A percentile compares a stretch with the other conserved stretches of the same genome.
These are phyloP conservation scores for Picea mariana DNA, from an alignment of 83 land plant species.

Conservation along the genomic window DNA sequence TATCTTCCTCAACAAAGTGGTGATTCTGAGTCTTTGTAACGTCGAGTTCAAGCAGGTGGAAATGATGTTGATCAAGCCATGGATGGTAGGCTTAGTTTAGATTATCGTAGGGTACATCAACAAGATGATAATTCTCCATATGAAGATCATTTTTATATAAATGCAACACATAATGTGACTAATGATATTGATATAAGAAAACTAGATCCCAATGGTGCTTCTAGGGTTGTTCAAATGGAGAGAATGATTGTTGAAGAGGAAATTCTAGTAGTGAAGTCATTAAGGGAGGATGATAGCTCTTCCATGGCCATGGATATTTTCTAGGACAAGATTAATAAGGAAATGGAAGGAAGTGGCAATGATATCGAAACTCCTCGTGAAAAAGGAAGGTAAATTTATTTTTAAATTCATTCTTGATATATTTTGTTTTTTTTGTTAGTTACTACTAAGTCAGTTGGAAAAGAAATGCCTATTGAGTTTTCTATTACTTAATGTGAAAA, in stretches of 20 bases:
- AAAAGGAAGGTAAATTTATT: too few species aligned
- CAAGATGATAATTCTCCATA: background rate
- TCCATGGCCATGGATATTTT: constrained; percentile 11
- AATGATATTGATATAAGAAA: constrained; percentile 22
- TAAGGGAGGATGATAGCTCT: constrained; percentile 2
- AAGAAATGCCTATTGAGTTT: too few species aligned
- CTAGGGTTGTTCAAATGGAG: constrained; percentile 37
- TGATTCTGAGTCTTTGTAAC: background rate
- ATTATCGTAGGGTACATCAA: background rate
- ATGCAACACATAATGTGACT: background rate
- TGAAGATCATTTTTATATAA: background rate
- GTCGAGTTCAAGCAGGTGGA: constrained; percentile 6
- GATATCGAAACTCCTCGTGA: background rate
- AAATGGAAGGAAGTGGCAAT: background rate
- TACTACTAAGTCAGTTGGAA: too few species aligned
- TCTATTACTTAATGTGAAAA: too few species aligned
- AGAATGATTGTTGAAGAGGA: constrained; percentile 20
- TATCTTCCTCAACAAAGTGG: background rate
- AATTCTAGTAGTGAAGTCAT: constrained; percentile 10
- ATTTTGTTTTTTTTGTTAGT: too few species aligned
- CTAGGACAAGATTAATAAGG: background rate
- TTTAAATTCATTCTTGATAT: too few species aligned
- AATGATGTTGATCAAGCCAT: constrained; percentile 3
- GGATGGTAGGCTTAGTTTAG: background rate
- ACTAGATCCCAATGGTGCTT: constrained; percentile 43